phyloP scores from a whole-genome alignment of 116 monocot genomes.

The Posidonia oceanica region DNA sequence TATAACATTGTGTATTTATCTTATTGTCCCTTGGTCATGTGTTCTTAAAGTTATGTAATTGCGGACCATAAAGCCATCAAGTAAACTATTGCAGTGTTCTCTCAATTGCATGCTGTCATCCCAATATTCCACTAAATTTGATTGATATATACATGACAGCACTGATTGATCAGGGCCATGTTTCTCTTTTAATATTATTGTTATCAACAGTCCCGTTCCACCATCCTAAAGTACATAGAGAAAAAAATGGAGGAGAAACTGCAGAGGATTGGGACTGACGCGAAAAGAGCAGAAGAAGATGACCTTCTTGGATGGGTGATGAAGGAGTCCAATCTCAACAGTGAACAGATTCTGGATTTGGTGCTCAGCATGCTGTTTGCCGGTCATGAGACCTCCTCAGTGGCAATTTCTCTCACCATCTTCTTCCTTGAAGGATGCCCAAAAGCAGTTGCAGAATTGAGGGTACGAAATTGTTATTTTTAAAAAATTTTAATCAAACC shows the following conservation, averaged over 20 bases:
- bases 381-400: slow-evolving; percentile 52
- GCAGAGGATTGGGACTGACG: background rate
- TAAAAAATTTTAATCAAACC: background rate
- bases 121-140: too few relatives aligned
- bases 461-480: slow-evolving; percentile 10
- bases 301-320: slow-evolving; percentile 75
- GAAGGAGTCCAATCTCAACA: slow-evolving; percentile 44
- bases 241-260: slow-evolving; percentile 55
- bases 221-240: slow-evolving; percentile 55
- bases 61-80: too few relatives aligned
- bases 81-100: too few relatives aligned
- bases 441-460: slow-evolving; percentile 21
- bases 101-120: too few relatives aligned
- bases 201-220: slow-evolving; percentile 45
- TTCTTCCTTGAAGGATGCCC: slow-evolving; percentile 40
- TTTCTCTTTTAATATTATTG: background rate
- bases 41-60: too few relatives aligned
- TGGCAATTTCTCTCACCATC: slow-evolving; percentile 37
- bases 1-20: too few relatives aligned
- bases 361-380: slow-evolving; percentile 58
- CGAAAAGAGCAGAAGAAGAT: slow-evolving; percentile 16
- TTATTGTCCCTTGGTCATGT: too few relatives aligned
- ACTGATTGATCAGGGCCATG: background rate
- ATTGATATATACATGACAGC: too few relatives aligned
- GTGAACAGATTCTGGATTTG: slow-evolving; percentile 53